Percentiles rank a stretch among this genome's conserved stretches.
Conservation (phyloP, 805 yeast genomes). For the Nakazawaea holstii region DNA sequence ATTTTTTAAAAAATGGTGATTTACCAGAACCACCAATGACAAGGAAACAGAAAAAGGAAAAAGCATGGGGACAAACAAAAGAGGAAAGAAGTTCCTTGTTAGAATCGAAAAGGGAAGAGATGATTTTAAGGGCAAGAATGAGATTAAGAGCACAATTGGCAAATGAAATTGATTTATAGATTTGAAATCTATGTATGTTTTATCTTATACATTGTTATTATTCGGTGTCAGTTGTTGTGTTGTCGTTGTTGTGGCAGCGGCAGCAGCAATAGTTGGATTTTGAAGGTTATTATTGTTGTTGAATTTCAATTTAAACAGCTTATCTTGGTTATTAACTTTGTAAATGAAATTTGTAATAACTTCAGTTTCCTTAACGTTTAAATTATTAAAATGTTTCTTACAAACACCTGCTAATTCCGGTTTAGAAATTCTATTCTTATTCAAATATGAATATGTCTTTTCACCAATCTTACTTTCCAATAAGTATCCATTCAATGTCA, state of each 20-base stretch:
- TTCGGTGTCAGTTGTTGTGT: not conserved
- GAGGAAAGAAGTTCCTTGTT: conserved; percentile 38
- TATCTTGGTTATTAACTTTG: conserved; percentile 65
- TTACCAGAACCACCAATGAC: conserved; percentile 13
- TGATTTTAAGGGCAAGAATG: conserved; percentile 58
- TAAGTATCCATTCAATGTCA: conserved; percentile 64
- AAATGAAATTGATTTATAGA: conserved; percentile 8
- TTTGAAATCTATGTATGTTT: not conserved
- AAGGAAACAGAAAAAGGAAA: conserved; percentile 14
- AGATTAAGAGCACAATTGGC: conserved; percentile 32
- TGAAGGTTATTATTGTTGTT: conserved; percentile 16
- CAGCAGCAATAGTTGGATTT: not conserved
- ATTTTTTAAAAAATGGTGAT: conserved; percentile 17
- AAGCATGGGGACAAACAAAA: conserved; percentile 36
- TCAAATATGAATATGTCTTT: conserved; percentile 45
- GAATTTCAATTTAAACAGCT: conserved; percentile 33
- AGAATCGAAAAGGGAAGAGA: conserved; percentile 44
- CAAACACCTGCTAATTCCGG: conserved; percentile 54
- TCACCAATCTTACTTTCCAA: conserved; percentile 70
- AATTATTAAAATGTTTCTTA: conserved; percentile 59
- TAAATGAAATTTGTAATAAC: conserved; percentile 85
- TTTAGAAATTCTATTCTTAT: conserved; percentile 45
- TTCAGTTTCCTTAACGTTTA: conserved; percentile 72
- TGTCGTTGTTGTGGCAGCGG: not conserved
- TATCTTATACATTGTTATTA: not conserved